Evolutionary conservation across 1,139 yeast genomes (phyloP), one percentile per base, ranked within the genome.

Genomic region (Wickerhamiella pararugosa): DNA sequence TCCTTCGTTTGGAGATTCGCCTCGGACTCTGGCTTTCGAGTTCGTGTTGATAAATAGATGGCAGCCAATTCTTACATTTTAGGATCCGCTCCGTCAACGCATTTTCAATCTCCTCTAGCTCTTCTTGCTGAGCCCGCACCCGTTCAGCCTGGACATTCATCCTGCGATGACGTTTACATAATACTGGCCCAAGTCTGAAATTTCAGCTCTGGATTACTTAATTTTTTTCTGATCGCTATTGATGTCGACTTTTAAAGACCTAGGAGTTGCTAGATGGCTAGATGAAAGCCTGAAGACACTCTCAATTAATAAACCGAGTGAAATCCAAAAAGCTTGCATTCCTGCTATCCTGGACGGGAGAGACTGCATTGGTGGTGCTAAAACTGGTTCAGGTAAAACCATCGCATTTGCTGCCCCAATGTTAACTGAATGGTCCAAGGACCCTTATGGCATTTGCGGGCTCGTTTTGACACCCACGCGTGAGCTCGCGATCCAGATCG

Each of bases 311-410:
- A 68, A 71, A 5, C 98, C 99, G 1, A 83, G 97, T 0, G 73
- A 76, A 28, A 87, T 90, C 63, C 99, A 90, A 59, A 57, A 68
- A 5, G 86, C 86, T 2, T 86, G 96, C 58, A 90, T 90, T 39
- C 97, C 97, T 0, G 73, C 79, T 46, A 82, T 90, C 47, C 59
- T 90, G 4, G 48, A 37, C 32, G 63, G 93, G 7, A 73, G 77
- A 51, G 95, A 87, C 60, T 87, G 96, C 60, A 90, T 90, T 40
- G 99, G 98, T 41, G 98, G 98, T 32, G 98, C 99, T 36, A 82
- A 82, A 60, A 90, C 99, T 0, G 99, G 99, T 63, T 79, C 93
- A 29, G 99, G 99, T 71, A 90, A 90, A 58, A 90, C 99, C 2
- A 79, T 92, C 30, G 95, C 98, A 0, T 90, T 90, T 69, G 97